Evolutionary conservation across 2,329 filamentous ascomycete genomes (phyloP), one percentile per base, ranked within the genome.

Genomic region (Sarocladium oryzae): DNA sequence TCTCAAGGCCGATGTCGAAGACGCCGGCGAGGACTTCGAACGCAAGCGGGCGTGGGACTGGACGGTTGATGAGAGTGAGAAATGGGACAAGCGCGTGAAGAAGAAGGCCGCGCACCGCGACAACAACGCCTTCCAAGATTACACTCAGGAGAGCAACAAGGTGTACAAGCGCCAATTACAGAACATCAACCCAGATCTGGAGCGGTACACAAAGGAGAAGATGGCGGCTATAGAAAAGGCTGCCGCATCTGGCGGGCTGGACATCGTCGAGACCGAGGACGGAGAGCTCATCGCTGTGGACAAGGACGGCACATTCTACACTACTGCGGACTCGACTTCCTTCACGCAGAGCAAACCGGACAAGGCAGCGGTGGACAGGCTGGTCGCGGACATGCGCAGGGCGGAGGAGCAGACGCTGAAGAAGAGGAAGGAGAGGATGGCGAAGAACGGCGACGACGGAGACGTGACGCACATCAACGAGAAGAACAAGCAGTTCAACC

Each of bases 401-500:
- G 89, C 91, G 1, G 93, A 99, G 70, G 90, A 95, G 60, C 79
- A 84, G 50, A 78, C 90, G 49, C 65, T 95, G 63, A 95, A 91
- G 78, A 95, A 95, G 75, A 79, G 90, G 61, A 84, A 81, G 66
- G 89, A 95, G 57, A 79, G 90, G 50, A 83, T 87, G 66, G 81
- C 82, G 11, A 81, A 84, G 65, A 86, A 85, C 56, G 89, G 91
- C 53, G 90, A 95, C 56, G 88, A 91, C 45, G 86, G 83, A 24
- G 93, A 99, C 69, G 88, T 97, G 61, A 97, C 92, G 7, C 97
- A 96, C 71, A 99, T 99, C 80, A 99, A 99, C 72, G 90, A 96
- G 72, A 96, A 99, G 85, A 99, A 99, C 78, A 97, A 97, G 78
- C 90, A 96, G 77, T 99, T 99, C 76, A 99, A 99, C 82, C 85